Evolutionary conservation across 148 eudicot genomes (phyloP), one percentile per base, ranked within the genome.

Genomic region (Amaranthus hypochondriacus): DNA sequence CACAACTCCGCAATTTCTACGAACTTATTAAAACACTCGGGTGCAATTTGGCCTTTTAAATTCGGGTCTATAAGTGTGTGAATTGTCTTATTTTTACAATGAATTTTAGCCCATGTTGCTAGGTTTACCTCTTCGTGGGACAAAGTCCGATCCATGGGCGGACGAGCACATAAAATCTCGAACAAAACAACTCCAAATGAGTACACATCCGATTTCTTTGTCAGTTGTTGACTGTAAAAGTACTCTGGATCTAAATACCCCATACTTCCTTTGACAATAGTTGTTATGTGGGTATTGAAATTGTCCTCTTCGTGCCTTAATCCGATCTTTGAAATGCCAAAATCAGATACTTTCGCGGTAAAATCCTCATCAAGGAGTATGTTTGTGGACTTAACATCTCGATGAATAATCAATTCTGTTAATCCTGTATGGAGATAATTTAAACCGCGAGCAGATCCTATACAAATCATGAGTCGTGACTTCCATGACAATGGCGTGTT

Each of bases 211-310:
- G 88, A 85, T 15, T 81, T 83, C 7, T 63, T 75, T 2, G 84
- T 85, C 39, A 85, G 57, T 46, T 79, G 83, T 14, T 83, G 73
- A 3, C 56, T 66, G 11, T 66, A 53, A 44, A 60, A 69, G 50
- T 85, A 85, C 56, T 85, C 82, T 1, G 88, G 86, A 57, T 83
- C 88, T 7, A 82, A 46, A 21, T 83, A 81, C 8, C 86, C 86
- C 14, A 80, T 14, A 57, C 84, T 85, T 4, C 86, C 88, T 48
- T 85, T 85, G 42, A 81, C 88, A 10, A 10, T n/a, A 2, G 86
- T 85, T 78, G 77, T 85, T 52, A 85, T 78, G 8, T 82, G 83
- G 65, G 47, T 21, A 5, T 28, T 1, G 39, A 52, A 7, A 10
- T 6, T 52, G 5, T 52, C 51, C 6, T n/a, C 59, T 59, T 56